Evolutionary conservation across 805 yeast species (phyloP), one percentile per base, ranked within the genome.

Genomic region (Pichia nakasei): DNA sequence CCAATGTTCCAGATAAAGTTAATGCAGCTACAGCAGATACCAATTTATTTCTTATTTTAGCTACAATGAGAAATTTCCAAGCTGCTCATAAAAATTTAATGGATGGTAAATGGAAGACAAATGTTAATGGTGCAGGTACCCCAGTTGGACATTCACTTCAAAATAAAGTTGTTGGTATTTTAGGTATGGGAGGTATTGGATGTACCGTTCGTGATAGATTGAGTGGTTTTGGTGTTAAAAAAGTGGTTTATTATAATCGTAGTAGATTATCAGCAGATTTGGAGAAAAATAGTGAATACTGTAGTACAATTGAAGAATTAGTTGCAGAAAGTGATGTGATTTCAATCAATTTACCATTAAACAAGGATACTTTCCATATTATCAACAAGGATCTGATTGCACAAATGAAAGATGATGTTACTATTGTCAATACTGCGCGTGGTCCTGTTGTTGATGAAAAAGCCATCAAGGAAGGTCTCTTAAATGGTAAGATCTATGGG

Each of bases 151-250:
- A 73, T 55, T 89, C 82, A 54, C 89, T 93, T 21, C 78, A 70
- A 48, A 86, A 85, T 15, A 81, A 81, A 57, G 70, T 70, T 17
- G 80, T 87, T 22, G 96, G 96, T 39, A 80, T 87, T 43, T 66
- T 84, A 41, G 96, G 96, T 13, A 72, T 87, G 76, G 96, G 96
- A 29, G 94, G 95, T 24, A 87, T 87, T 63, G 96, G 96, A 38
- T 75, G 87, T 44, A 83, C 86, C 32, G 77, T 87, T 44, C 71
- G 87, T 42, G 76, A 78, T 52, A 74, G 91, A 53, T 70, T 85
- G 49, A 62, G 65, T 51, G 91, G 91, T 8, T 86, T 87, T 61
- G 94, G 91, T 2, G 82, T 85, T 60, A 67, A 63, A 38, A 78
- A 76, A 54, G 75, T 83, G 48, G 62, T 82, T 40, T 87, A 87